Conservation (phyloP, 2,329 filamentous ascomycete genomes). For the Orbilia ellipsospora region DNA sequence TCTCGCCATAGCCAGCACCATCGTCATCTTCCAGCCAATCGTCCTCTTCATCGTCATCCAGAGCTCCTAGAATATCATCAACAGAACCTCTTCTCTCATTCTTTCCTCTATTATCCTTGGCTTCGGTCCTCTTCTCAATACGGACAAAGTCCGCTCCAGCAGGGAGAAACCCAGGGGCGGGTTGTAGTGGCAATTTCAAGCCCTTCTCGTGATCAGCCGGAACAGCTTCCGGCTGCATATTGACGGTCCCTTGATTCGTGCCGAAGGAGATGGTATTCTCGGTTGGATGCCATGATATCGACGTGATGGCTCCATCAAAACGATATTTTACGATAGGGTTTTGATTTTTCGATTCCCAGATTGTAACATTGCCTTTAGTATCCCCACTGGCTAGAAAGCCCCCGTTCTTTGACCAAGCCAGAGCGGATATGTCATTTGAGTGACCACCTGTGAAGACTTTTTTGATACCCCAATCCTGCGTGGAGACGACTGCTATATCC, state of each 20-base stretch:
- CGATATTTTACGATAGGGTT: slow-evolving; percentile 75
- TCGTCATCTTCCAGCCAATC: slow-evolving; percentile 96
- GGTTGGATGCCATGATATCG: slow-evolving; percentile 88
- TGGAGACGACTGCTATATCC: slow-evolving; percentile 87
- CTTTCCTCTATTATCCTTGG: slow-evolving; percentile 13
- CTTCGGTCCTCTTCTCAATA: slow-evolving; percentile 33
- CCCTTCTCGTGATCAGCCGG: slow-evolving; percentile 70
- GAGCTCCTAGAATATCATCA: slow-evolving; percentile 64
- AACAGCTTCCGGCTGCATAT: slow-evolving; percentile 81
- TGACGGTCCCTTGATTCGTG: slow-evolving; percentile 90
- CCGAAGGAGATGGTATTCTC: slow-evolving; percentile 92
- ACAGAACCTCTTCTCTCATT: slow-evolving; percentile 58
- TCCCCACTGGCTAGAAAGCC: slow-evolving; percentile 80
- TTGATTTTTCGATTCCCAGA: slow-evolving; percentile 94
- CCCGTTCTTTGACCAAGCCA: slow-evolving; percentile 95
- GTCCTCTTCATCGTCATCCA: slow-evolving; percentile 69
- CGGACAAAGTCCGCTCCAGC: slow-evolving; percentile 28
- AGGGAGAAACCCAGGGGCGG: slow-evolving; percentile 71
- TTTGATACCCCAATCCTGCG: slow-evolving; percentile 88
- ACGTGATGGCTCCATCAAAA: slow-evolving; percentile 84
- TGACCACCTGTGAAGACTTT: slow-evolving; percentile 82
- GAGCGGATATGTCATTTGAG: slow-evolving; percentile 82
- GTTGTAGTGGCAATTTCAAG: slow-evolving; percentile 72
- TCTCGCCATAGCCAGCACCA: slow-evolving; percentile 84
- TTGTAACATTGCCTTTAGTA: slow-evolving; percentile 74